A percentile compares a stretch with the other conserved stretches of the same genome.
These are phyloP conservation scores for Psilocybe azurescens DNA, from an alignment of 768 basidiomycete species.

Conservation along the genomic window DNA sequence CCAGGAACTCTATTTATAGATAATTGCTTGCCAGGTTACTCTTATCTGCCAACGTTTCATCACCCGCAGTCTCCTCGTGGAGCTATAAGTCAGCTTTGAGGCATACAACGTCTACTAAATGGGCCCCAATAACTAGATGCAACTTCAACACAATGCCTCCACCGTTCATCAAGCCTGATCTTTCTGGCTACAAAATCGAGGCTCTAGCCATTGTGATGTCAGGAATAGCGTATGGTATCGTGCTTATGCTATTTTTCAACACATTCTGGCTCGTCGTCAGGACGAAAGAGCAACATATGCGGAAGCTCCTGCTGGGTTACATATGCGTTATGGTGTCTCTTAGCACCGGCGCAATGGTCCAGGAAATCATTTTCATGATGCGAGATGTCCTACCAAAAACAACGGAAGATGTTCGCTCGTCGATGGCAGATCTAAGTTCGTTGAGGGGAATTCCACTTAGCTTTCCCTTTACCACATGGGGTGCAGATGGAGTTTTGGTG, in stretches of 20 bases:
- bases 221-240: slow-evolving; percentile 2
- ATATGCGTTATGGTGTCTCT: not conserved
- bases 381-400: not conserved
- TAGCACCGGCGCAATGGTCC: slow-evolving; percentile 9
- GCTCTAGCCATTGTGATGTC: slow-evolving; percentile 4
- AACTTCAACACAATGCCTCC: not conserved
- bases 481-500: slow-evolving; percentile 9
- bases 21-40: not conserved
- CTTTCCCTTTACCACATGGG: slow-evolving; percentile 1
- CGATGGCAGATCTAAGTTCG: not conserved
- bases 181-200: not conserved
- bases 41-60: not conserved
- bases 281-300: slow-evolving; percentile 3
- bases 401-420: not conserved
- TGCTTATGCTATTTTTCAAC: slow-evolving; percentile 1
- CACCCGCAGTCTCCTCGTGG: not conserved
- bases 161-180: not conserved
- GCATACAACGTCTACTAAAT: slow-evolving; percentile 1
- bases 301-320: not conserved
- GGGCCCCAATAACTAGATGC: not conserved
- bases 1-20: too few species aligned
- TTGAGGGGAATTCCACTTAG: not conserved
- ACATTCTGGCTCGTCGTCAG: not conserved
- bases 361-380: slow-evolving; percentile 2
- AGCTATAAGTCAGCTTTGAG: not conserved